Evolutionary conservation across 768 basidiomycete genomes (phyloP).

Genomic region (Coprinopsis strossmayeri): DNA sequence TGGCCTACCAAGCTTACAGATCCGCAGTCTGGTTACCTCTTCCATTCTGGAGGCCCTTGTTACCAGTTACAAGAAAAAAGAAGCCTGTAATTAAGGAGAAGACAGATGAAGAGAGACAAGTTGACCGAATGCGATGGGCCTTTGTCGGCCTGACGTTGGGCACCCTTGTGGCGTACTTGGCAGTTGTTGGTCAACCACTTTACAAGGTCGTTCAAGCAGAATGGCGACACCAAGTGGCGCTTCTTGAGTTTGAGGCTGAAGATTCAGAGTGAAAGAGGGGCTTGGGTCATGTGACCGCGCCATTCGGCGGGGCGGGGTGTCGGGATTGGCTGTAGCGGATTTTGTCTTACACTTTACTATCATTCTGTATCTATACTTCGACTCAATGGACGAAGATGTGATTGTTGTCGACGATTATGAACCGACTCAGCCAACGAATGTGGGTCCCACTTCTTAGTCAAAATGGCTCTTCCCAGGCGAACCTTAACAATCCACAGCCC

Average conservation of each 20-base stretch:
- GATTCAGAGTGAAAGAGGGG: conserved; percentile 4
- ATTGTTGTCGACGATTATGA: conserved; percentile 59
- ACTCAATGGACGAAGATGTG: conserved; percentile 50
- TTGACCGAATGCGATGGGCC: conserved; percentile 43
- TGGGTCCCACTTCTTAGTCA: conserved; percentile 25
- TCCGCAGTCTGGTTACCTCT: conserved; percentile 17
- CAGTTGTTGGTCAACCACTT: conserved; percentile 17
- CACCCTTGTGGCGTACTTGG: conserved; percentile 33
- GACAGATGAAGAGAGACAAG: conserved; percentile 39
- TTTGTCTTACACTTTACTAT: too few relatives aligned
- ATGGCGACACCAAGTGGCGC: too few relatives aligned
- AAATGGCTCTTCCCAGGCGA: conserved; percentile 13
- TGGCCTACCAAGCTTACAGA: conserved; percentile 11
- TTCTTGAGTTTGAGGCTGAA: conserved; percentile 8
- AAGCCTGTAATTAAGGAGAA: conserved; percentile 13
- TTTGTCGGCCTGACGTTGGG: conserved; percentile 44
- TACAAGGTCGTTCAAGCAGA: conserved; percentile 8
- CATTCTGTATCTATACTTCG: background rate
- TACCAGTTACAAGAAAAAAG: conserved; percentile 32
- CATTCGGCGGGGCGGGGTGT: too few relatives aligned
- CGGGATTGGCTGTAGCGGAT: too few relatives aligned
- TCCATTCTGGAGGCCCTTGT: conserved; percentile 19
- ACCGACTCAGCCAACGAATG: conserved; percentile 24
- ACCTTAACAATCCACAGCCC: background rate
- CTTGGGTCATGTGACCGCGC: conserved; percentile 12